Percentiles rank a stretch among this genome's conserved stretches.
phyloP scores from a whole-genome alignment of 441 rosid genomes.

The Raphanus hybrid region DNA sequence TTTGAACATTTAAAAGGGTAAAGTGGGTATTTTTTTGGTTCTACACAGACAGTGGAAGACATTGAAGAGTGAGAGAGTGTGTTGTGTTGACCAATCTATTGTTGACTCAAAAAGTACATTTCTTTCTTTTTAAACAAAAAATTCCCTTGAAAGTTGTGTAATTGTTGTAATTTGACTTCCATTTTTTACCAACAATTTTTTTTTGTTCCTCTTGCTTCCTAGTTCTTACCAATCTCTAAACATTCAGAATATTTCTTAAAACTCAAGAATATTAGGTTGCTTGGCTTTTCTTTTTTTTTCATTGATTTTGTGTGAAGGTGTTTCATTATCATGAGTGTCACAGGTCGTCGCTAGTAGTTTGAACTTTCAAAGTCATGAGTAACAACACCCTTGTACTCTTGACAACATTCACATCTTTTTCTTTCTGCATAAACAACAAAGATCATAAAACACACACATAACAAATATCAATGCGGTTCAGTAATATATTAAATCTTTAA shows the following conservation, averaged over 20 bases:
- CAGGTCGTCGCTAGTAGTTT: conserved; percentile 18
- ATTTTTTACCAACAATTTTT: conserved; percentile 26
- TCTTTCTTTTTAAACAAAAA: not conserved
- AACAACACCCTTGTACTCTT: conserved; percentile 32
- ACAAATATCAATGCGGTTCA: not conserved
- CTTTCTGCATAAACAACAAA: not conserved
- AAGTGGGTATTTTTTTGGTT: conserved; percentile 51
- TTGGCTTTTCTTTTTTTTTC: not conserved
- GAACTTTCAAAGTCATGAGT: conserved; percentile 29
- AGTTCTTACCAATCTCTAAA: conserved; percentile 1
- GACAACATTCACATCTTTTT: conserved; percentile 18
- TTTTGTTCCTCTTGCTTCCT: not conserved
- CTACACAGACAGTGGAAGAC: conserved; percentile 33
- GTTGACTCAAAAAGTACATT: conserved; percentile 31
- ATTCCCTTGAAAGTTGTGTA: not conserved
- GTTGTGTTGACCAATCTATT: conserved; percentile 49
- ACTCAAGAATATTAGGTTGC: conserved; percentile 3
- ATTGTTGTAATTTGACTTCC: conserved; percentile 24
- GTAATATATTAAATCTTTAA: not conserved
- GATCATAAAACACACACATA: not conserved
- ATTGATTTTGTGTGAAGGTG: conserved; percentile 26
- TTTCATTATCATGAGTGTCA: conserved; percentile 17
- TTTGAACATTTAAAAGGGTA: conserved; percentile 53
- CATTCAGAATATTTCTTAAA: not conserved
- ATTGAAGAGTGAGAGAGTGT: conserved; percentile 22